Evolutionary conservation across 257 asterid species (phyloP), one percentile per base, ranked within the genome.

Genomic region (Thymus mandschuricus): DNA sequence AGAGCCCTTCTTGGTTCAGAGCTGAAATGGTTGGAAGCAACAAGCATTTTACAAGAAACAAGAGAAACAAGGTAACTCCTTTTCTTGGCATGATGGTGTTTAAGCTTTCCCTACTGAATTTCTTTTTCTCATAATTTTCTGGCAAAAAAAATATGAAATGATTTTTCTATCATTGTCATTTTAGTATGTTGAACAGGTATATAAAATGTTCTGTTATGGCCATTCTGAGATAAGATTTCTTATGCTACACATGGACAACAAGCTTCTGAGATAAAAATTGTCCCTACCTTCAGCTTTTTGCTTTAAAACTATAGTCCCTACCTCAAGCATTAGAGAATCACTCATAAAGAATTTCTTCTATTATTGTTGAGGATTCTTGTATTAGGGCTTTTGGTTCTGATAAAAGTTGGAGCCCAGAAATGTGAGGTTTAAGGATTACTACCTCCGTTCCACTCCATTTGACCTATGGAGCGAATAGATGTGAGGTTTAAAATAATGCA

Each of bases 1-100:
- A 73, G 3, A 77, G 75, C 64, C 88, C 91, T 83, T 89, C 93
- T 75, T 80, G 87, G 75, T 87, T 89, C 76, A 85, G 68, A 64
- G 82, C 87, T 66, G 60, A 79, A 76, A 78, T 78, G 48, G 80
- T 54, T 57, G 84, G 81, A 48, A 74, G 66, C 2, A 78, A 58
- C 5, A 78, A 70, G 61, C 77, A 77, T 75, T 60, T 70, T 35
- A 56, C 31, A 60, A 85, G 77, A 70, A 83, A 81, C 59, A 87
- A 65, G 65, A 79, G 76, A 72, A 79, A 68, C 54, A 79, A 68
- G 85, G 73, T 73, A 29, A 80, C 54, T 65, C 65, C 64, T 69
- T 73, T 82, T 75, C 57, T 78, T 71, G 81, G 71, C 92, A 89
- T 89, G 88, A 74, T 83, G 80, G 65, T 33, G 58, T 73, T 72